phyloP scores from a whole-genome alignment of 2,329 filamentous ascomycete species.

The Colletotrichum siamense region DNA sequence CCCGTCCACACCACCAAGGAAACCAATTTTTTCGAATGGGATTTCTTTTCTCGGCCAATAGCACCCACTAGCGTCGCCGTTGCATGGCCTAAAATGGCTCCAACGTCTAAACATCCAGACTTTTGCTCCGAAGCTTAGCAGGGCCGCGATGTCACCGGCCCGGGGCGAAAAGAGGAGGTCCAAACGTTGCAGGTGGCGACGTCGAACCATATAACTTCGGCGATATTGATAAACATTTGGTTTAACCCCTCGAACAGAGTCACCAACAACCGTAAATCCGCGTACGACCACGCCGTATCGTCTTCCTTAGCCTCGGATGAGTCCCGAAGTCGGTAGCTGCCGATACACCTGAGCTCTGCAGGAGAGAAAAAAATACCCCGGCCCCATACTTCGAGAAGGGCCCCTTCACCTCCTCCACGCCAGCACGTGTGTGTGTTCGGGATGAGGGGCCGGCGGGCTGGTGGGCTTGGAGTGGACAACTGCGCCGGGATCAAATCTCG shows the following conservation, averaged over 20 bases:
- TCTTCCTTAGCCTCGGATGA: conserved; percentile 10
- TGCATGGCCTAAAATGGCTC: background rate
- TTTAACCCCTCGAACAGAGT: background rate
- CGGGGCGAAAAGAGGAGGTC: background rate
- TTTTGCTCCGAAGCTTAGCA: background rate
- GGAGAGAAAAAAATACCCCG: background rate
- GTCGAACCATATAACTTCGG: conserved; percentile 9
- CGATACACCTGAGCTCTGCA: conserved; percentile 3
- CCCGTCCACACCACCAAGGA: background rate
- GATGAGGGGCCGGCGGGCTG: background rate
- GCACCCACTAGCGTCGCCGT: conserved; percentile 7
- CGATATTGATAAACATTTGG: background rate
- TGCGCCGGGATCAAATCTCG: conserved; percentile 5
- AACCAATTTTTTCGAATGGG: background rate
- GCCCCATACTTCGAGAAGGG: background rate
- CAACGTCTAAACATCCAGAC: background rate
- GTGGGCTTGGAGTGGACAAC: background rate
- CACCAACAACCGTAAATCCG: background rate
- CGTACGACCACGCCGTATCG: background rate
- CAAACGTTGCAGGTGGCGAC: conserved; percentile 9
- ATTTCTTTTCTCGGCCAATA: background rate
- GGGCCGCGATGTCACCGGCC: background rate
- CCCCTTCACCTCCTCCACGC: background rate
- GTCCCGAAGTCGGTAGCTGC: conserved; percentile 4
- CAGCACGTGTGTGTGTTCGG: conserved; percentile 1